Conservation (phyloP, 2,329 filamentous ascomycete species). For the Fusarium lyarnte region DNA sequence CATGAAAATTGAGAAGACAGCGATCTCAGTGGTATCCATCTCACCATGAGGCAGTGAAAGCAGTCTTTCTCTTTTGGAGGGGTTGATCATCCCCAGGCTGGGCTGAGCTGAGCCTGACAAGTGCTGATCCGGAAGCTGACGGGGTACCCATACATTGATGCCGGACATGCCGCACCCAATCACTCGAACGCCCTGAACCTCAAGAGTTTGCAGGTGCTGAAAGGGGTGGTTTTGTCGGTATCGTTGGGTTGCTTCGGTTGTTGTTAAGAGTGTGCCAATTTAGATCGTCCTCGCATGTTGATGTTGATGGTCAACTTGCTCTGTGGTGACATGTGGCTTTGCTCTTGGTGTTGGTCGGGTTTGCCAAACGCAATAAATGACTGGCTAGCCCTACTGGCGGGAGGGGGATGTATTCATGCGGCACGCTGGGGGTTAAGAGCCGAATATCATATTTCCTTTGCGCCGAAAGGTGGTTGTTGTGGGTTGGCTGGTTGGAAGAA, state of each 20-base stretch:
- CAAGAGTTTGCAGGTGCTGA: slow-evolving; percentile 1
- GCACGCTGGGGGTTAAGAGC: slow-evolving; percentile 8
- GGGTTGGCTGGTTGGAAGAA: slow-evolving; percentile 15
- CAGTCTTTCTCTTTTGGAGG: neutral
- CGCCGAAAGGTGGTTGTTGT: slow-evolving; percentile 9
- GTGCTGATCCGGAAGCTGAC: slow-evolving; percentile 42
- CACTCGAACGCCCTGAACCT: slow-evolving; percentile 24
- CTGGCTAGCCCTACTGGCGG: slow-evolving; percentile 2
- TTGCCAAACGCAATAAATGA: neutral
- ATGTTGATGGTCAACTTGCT: slow-evolving; percentile 9
- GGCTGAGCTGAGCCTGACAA: slow-evolving; percentile 17
- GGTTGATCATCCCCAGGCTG: slow-evolving; percentile 1
- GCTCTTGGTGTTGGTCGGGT: slow-evolving; percentile 6
- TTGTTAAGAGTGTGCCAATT: slow-evolving; percentile 4
- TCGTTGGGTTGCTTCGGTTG: slow-evolving; percentile 12
- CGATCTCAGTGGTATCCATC: slow-evolving; percentile 3
- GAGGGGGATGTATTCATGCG: slow-evolving; percentile 16
- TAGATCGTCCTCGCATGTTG: slow-evolving; percentile 8
- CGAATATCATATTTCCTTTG: slow-evolving; percentile 24
- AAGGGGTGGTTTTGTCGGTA: neutral
- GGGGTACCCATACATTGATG: slow-evolving; percentile 29
- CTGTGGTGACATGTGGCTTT: neutral
- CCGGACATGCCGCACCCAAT: slow-evolving; percentile 36
- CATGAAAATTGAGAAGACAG: slow-evolving; percentile 10
- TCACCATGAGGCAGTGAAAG: slow-evolving; percentile 23